Percentiles rank a stretch among this genome's conserved stretches.
phyloP scores from a whole-genome alignment of 2,329 filamentous ascomycete genomes.

The Sarocladium kiliense region DNA sequence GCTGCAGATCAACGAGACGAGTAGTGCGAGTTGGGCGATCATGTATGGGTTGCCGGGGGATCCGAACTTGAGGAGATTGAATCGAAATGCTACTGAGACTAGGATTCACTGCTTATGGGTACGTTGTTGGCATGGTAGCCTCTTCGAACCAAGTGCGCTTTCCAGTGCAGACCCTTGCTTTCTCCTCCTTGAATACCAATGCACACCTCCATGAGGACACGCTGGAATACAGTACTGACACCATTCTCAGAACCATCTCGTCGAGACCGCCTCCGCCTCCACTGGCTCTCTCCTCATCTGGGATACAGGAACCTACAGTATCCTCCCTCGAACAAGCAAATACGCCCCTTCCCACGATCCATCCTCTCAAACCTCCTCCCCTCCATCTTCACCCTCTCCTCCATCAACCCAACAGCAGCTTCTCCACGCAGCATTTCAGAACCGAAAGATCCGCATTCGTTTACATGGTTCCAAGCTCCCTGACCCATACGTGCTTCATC shows the following conservation, averaged over 20 bases:
- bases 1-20: constrained; percentile 63
- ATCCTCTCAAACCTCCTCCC: constrained; percentile 21
- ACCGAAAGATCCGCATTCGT: constrained; percentile 51
- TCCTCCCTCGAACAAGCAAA: constrained; percentile 40
- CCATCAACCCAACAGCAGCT: constrained; percentile 37
- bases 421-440: constrained; percentile 45
- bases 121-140: too few relatives aligned
- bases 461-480: constrained; percentile 51
- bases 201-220: too few relatives aligned
- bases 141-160: too few relatives aligned
- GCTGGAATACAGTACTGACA: background rate
- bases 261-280: constrained; percentile 48
- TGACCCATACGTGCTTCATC: constrained; percentile 45
- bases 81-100: constrained; percentile 58
- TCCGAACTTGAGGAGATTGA: constrained; percentile 47
- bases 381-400: constrained; percentile 15
- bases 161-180: too few relatives aligned
- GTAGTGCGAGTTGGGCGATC: constrained; percentile 60
- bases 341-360: constrained; percentile 24
- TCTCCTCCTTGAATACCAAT: too few relatives aligned
- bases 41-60: constrained; percentile 59
- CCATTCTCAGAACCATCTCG: constrained; percentile 48
- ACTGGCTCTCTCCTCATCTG: constrained; percentile 58
- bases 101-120: constrained; percentile 57
- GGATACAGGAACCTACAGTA: constrained; percentile 55